A percentile compares a stretch with the other conserved stretches of the same genome.
These are phyloP conservation scores for Angomonas deanei DNA, from an alignment of 208 protist species.

Conservation along the genomic window DNA sequence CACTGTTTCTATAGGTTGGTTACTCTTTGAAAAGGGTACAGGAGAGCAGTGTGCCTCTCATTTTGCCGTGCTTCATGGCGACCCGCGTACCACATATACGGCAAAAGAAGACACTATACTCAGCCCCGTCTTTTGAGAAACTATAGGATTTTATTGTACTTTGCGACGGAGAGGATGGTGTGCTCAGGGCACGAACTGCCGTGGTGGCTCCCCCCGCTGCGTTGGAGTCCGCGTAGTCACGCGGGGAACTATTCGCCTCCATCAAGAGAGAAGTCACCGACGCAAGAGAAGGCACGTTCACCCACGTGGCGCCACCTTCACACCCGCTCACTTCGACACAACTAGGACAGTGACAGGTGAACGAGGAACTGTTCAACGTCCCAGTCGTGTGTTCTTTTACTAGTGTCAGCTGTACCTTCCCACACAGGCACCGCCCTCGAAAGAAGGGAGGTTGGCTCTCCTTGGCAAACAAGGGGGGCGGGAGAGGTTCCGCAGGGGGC, in stretches of 20 bases:
- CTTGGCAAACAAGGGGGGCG: neutral
- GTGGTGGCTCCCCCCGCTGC: neutral
- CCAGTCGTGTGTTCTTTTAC: neutral
- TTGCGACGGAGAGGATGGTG: neutral
- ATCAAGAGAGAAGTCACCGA: neutral
- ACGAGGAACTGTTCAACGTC: neutral
- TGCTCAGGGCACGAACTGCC: neutral
- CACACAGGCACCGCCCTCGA: neutral
- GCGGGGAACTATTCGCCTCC: neutral
- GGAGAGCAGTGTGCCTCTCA: slow-evolving; percentile 55
- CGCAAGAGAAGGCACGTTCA: neutral
- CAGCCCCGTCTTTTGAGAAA: neutral
- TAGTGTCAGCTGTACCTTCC: neutral
- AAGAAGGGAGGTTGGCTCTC: neutral
- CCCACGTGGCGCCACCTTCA: neutral
- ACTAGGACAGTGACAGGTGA: neutral
- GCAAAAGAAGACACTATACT: slow-evolving; percentile 53
- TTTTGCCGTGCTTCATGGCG: slow-evolving; percentile 46
- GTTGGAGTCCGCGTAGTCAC: neutral
- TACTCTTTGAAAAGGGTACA: slow-evolving; percentile 33
- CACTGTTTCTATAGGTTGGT: too few relatives aligned
- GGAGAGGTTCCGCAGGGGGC: neutral
- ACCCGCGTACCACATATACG: slow-evolving; percentile 44
- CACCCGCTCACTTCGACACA: neutral
- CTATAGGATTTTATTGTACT: neutral